Evolutionary conservation across 2,329 filamentous ascomycete genomes (phyloP).

Genomic region (Nemania bipapillata): DNA sequence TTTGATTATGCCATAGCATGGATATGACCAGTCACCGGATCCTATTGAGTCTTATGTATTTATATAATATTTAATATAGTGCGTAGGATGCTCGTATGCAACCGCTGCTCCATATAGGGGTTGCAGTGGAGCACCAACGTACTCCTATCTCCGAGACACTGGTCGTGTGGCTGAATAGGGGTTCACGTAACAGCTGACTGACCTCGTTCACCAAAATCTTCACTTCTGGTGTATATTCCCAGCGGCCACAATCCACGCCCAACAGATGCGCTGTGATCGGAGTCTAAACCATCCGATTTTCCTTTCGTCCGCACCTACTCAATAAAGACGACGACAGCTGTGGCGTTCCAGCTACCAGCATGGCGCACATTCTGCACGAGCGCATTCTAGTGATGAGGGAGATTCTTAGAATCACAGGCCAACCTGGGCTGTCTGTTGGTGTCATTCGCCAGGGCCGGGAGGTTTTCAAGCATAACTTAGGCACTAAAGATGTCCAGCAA

Average conservation of each 20-base stretch:
- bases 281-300: not conserved
- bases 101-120: too few species aligned
- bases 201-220: not conserved
- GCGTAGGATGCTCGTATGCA: too few species aligned
- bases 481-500: not conserved
- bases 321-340: not conserved
- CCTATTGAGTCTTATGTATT: too few species aligned
- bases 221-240: not conserved
- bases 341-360: not conserved
- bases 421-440: slow-evolving; percentile 16
- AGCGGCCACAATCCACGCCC: not conserved
- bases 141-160: too few species aligned
- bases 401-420: not conserved
- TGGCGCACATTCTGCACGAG: not conserved
- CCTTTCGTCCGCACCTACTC: not conserved
- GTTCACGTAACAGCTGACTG: not conserved
- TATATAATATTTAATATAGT: too few species aligned
- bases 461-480: slow-evolving; percentile 10
- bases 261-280: not conserved
- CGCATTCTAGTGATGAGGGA: not conserved
- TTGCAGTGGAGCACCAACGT: too few species aligned
- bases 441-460: slow-evolving; percentile 12
- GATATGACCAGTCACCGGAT: too few species aligned
- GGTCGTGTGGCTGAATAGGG: too few species aligned
- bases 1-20: too few species aligned